Evolutionary conservation across 2,329 filamentous ascomycete genomes (phyloP).

Genomic region (Triangularia verruculosa): DNA sequence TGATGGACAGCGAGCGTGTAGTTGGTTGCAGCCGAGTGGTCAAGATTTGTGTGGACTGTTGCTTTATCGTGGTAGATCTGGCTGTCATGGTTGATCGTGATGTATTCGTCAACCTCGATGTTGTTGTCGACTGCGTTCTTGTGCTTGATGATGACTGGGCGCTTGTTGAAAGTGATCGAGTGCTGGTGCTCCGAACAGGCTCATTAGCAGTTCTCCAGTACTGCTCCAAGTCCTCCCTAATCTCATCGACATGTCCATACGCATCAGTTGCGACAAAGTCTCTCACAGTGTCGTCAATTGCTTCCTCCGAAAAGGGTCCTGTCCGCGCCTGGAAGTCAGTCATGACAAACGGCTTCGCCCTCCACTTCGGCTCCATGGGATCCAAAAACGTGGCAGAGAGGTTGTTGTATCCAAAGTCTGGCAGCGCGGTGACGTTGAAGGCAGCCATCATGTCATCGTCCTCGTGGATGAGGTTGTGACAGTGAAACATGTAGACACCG

Average conservation of each 20-base stretch:
- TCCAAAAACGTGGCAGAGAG: conserved; percentile 32
- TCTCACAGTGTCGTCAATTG: conserved; percentile 29
- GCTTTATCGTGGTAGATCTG: background rate
- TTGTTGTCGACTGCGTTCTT: background rate
- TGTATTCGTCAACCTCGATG: background rate
- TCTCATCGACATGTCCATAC: conserved; percentile 31
- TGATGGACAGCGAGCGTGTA: background rate
- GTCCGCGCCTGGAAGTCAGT: conserved; percentile 26
- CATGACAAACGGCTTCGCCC: conserved; percentile 29
- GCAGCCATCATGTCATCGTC: conserved; percentile 47
- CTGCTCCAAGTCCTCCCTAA: background rate
- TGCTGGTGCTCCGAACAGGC: background rate
- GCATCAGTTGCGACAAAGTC: conserved; percentile 30
- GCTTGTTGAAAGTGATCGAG: background rate
- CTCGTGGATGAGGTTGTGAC: conserved; percentile 46
- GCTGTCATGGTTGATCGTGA: background rate
- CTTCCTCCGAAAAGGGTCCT: conserved; percentile 24
- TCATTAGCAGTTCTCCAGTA: background rate
- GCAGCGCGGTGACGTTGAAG: conserved; percentile 41
- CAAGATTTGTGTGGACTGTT: background rate
- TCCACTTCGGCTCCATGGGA: conserved; percentile 38
- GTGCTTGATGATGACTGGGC: background rate
- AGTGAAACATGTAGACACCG: conserved; percentile 51
- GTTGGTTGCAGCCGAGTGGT: background rate
- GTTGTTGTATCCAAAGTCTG: conserved; percentile 39